Base-by-base conservation (phyloP, 441 rosid species). In the Raphanus hybrid region DNA sequence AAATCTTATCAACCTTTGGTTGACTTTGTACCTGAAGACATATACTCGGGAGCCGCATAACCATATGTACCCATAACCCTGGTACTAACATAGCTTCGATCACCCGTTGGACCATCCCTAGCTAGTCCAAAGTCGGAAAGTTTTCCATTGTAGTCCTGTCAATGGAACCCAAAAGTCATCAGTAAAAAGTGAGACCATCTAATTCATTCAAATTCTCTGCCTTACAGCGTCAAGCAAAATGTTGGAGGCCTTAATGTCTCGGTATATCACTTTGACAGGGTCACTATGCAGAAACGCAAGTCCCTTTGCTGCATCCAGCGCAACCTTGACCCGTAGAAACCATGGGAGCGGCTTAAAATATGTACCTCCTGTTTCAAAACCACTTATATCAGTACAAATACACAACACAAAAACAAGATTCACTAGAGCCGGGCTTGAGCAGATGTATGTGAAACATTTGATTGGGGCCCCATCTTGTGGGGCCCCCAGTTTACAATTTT, bases 61-160 rank as follows among this genome's bases (percentile, higher is more conserved):
- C 98, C 98, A 29, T 88, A 81, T 50, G 98, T 94, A 5, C 97
- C 98, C 97, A 94, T 92, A 70, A 94, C 81, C 64, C 98, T 85
- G 29, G 98, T 94, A 1, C 97, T 91, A 65, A 92, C 92, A 67
- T 92, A 86, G 80, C 95, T 94, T 73, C 76, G 77, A 74, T 86
- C 87, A 12, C 89, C 98, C 0, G 82, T 81, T 71, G 98, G 98
- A 14, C 97, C 94, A 55, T 94, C 97, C 75, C 90, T 94, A 69
- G 97, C 97, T 79, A 94, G 81, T 14, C 98, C 98, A 68, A 94
- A 94, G 82, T 92, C 98, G 26, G 98, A 92, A 55, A 94, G 95
- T 70, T 91, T 94, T 6, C 92, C 97, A 37, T 81, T 82, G 61
- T 86, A 89, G 63, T 83, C 85, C 97, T 94, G 90, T 78, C 54